Evolutionary conservation across 2,329 filamentous ascomycete genomes (phyloP), one percentile per base, ranked within the genome.

Genomic region (Dactylellina leptospora): DNA sequence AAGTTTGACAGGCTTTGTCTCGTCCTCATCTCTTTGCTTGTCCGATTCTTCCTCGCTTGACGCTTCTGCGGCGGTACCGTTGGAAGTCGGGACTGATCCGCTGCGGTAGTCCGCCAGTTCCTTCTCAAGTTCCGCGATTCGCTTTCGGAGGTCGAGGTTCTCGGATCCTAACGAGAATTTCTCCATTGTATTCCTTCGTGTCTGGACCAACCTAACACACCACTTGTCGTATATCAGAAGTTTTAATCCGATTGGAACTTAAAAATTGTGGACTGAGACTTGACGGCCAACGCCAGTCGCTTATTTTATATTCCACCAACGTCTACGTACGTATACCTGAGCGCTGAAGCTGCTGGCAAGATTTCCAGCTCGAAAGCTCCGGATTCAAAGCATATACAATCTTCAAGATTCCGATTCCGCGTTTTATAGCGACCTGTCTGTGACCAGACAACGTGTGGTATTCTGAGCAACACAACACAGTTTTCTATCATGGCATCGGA

Each of bases 71-170:
- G 55, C 18, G 20, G 56, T 33, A 13, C 58, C 51, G 40, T 51
- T 71, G 10, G 45, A 47, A 13, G 18, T 50, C 16, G 55, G 10
- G n/a, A 20, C 27, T 4, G 50, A 27, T 5, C 58, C 58, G 23
- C 51, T 63, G 25, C 59, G 58, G 47, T 71, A 71, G 1, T 77
- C 78, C 4, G 78, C 78, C 0, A 88, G 80, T 38, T 86, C 81
- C 1, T 78, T 78, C 73, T 88, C 84, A 0, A 82, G 80, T 23
- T 78, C 79, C 3, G 78, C 77, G 61, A 88, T 85, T 71, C 84
- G 82, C 42, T 76, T 74, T 40, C 80, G 80, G n/a, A 88, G 77
- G 22, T 77, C 76, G 54, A 73, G 69, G 28, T 73, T 73, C 33
- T 73, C 69, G 1, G 69, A 64, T n/a, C 59, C 60, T 44, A 73